A percentile compares a stretch with the other conserved stretches of the same genome.
Conservation (phyloP, 148 eudicot species). For the Rhododendron ovatum region DNA sequence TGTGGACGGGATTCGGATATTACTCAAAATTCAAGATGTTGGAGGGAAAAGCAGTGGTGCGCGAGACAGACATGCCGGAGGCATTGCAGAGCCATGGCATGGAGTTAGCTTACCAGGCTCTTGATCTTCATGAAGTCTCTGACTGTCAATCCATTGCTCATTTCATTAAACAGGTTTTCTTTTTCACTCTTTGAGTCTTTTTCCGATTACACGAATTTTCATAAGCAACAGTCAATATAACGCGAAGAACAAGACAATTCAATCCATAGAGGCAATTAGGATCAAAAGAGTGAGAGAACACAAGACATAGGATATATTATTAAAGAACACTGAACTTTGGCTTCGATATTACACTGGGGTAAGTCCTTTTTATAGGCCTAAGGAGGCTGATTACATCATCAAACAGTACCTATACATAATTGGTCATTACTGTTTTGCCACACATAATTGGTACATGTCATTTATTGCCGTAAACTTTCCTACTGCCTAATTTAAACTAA, state of each 20-base stretch:
- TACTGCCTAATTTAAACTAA: no score
- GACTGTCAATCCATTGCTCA: constrained; percentile 14
- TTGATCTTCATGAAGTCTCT: constrained; percentile 14
- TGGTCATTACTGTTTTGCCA: no score
- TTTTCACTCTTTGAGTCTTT: background rate
- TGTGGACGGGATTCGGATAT: background rate
- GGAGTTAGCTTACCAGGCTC: constrained; percentile 15
- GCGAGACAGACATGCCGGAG: constrained; percentile 14
- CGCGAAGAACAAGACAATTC: background rate
- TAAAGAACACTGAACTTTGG: no score
- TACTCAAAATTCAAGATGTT: background rate
- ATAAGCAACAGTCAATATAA: background rate
- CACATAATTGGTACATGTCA: no score
- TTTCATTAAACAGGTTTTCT: constrained; percentile 9
- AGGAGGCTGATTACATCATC: no score
- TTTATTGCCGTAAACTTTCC: no score
- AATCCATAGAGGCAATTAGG: background rate
- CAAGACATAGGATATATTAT: no score
- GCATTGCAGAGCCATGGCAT: constrained; percentile 9
- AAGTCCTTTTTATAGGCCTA: no score
- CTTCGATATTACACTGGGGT: no score
- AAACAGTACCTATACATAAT: no score
- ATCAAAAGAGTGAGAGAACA: no score
- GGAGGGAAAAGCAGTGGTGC: constrained; percentile 7
- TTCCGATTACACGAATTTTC: background rate